Percentiles rank a stretch among this genome's conserved stretches.
Conservation (phyloP, 2,329 filamentous ascomycete genomes). For the Bipolaris cookei region DNA sequence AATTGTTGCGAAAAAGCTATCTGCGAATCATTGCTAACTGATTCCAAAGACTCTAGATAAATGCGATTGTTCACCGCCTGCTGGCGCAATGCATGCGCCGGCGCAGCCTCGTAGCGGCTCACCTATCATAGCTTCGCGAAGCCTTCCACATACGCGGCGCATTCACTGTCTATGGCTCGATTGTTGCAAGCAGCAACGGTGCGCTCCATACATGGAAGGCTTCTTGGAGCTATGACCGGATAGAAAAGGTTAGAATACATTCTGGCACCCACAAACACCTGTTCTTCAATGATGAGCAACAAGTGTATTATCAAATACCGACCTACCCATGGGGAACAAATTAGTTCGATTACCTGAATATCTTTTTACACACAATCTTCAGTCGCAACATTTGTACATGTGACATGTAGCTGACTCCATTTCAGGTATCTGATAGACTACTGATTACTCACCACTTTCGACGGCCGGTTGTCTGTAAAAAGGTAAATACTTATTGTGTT, state of each 20-base stretch:
- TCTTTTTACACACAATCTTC: slow-evolving; percentile 9
- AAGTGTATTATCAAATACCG: slow-evolving; percentile 51
- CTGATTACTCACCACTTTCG: neutral
- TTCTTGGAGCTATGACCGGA: slow-evolving; percentile 24
- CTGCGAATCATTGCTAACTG: slow-evolving; percentile 28
- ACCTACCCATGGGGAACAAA: slow-evolving; percentile 46
- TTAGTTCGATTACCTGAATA: slow-evolving; percentile 51
- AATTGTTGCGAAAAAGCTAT: slow-evolving; percentile 11
- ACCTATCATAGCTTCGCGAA: slow-evolving; percentile 7
- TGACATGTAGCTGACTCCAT: slow-evolving; percentile 22
- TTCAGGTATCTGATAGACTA: slow-evolving; percentile 8
- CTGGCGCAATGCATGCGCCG: neutral
- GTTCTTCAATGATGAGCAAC: slow-evolving; percentile 45
- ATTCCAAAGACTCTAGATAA: slow-evolving; percentile 3
- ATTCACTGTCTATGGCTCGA: slow-evolving; percentile 6
- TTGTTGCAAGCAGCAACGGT: slow-evolving; percentile 3
- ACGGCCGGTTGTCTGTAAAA: neutral
- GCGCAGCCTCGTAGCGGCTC: neutral
- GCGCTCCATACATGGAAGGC: slow-evolving; percentile 2
- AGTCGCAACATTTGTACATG: neutral
- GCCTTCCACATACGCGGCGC: neutral
- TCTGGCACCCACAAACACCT: slow-evolving; percentile 5
- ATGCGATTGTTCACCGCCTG: neutral
- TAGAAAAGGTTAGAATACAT: slow-evolving; percentile 25
- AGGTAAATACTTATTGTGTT: slow-evolving; percentile 21